Conservation (phyloP, 192 early-diverging fungal genomes). For the Coemansia sp. region DNA sequence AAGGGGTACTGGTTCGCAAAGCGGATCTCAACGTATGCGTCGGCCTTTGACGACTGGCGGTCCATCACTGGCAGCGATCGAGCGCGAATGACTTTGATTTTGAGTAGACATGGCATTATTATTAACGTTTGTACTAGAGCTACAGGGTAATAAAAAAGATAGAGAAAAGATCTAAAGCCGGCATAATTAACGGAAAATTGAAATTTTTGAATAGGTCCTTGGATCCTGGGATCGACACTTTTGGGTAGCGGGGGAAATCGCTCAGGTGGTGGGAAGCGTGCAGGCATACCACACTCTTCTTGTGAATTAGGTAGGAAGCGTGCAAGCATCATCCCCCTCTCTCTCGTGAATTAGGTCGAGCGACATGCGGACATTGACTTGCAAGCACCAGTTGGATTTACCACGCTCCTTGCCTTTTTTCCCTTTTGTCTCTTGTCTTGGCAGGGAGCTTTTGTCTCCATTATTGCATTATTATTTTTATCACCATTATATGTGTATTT, state of each 20-base stretch:
- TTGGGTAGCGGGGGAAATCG: not conserved
- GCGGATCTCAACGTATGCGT: constrained; percentile 82
- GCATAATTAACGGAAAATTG: not conserved
- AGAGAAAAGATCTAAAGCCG: not conserved
- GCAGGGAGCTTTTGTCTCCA: not conserved
- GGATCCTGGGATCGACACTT: not conserved
- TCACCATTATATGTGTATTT: not conserved
- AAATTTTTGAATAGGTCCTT: not conserved
- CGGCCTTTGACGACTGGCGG: constrained; percentile 74
- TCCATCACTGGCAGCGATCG: constrained; percentile 86
- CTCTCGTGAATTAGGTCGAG: no score
- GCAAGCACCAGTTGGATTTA: not conserved
- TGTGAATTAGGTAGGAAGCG: not conserved
- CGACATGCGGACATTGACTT: not conserved
- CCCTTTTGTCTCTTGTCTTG: not conserved
- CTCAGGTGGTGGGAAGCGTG: not conserved
- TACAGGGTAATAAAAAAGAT: not conserved
- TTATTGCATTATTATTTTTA: not conserved
- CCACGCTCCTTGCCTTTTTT: not conserved
- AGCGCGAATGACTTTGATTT: constrained; percentile 70
- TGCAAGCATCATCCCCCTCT: not conserved
- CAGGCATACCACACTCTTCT: not conserved
- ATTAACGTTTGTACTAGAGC: not conserved
- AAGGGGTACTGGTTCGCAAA: constrained; percentile 72
- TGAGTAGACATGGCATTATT: constrained; percentile 76